Evolutionary conservation across 768 basidiomycete species (phyloP).

Genomic region (Cubamyces lactineus): DNA sequence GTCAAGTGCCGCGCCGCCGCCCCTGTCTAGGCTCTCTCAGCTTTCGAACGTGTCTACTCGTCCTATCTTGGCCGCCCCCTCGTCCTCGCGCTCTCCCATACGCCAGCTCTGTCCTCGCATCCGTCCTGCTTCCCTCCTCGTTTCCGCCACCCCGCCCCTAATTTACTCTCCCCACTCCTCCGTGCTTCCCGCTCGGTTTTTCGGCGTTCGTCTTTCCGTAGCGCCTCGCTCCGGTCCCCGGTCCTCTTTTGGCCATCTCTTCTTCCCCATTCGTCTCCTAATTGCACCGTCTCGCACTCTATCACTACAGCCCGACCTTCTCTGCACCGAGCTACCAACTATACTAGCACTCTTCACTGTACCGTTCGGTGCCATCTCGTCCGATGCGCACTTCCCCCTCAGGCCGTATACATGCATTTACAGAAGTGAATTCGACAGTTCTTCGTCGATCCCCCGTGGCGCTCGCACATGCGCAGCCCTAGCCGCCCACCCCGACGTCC

Average conservation of each 20-base stretch:
- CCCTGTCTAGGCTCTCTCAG: background rate
- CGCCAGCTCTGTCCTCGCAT: background rate
- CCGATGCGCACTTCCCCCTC: no score
- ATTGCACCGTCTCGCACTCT: background rate
- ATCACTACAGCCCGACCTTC: no score
- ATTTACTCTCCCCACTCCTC: conserved; percentile 1
- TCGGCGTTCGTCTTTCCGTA: no score
- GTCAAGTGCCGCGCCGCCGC: background rate
- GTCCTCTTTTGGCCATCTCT: background rate
- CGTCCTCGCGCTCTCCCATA: background rate
- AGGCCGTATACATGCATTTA: no score
- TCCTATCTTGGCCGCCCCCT: conserved; percentile 11
- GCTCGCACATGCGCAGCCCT: no score
- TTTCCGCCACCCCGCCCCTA: conserved; percentile 1
- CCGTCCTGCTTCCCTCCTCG: background rate
- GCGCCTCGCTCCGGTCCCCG: no score
- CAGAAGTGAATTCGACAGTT: conserved; percentile 5
- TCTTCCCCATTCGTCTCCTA: background rate
- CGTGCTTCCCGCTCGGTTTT: conserved; percentile 2
- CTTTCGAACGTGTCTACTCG: conserved; percentile 13
- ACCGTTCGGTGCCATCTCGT: no score
- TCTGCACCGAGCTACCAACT: no score
- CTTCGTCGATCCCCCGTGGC: conserved; percentile 14
- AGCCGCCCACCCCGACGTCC: background rate
- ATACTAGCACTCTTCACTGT: no score